Conservation (phyloP, 2,329 filamentous ascomycete genomes). For the Bipolaris sorokiniana region DNA sequence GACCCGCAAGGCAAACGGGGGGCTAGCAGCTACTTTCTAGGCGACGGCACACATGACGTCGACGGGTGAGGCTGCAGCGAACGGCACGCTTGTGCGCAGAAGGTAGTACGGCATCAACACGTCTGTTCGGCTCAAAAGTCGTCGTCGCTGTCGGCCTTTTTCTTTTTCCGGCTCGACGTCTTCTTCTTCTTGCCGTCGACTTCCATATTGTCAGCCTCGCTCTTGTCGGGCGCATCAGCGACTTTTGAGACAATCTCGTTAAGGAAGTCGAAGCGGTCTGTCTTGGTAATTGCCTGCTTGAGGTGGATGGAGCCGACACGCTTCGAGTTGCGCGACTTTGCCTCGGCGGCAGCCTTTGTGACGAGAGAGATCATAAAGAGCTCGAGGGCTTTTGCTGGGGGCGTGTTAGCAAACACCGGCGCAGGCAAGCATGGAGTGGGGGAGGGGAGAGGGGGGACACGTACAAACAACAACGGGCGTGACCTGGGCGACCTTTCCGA, state of each 20-base stretch:
- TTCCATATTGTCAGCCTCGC: conserved; percentile 52
- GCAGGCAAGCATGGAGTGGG: neutral
- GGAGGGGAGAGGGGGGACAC: conserved; percentile 34
- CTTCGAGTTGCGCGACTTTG: conserved; percentile 82
- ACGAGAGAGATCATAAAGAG: conserved; percentile 97
- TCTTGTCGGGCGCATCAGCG: conserved; percentile 65
- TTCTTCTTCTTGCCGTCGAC: conserved; percentile 56
- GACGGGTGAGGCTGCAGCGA: neutral
- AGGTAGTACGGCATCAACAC: neutral
- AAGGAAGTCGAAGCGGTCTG: conserved; percentile 94
- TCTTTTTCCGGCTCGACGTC: conserved; percentile 43
- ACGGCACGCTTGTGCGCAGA: neutral
- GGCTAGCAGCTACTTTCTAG: neutral
- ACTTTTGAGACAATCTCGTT: conserved; percentile 89
- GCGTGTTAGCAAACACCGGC: conserved; percentile 10
- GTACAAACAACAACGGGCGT: conserved; percentile 89
- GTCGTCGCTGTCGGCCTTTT: conserved; percentile 49
- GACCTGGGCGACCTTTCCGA: conserved; percentile 97
- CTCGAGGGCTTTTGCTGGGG: conserved; percentile 84
- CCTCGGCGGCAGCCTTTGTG: conserved; percentile 83
- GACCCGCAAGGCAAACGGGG: neutral
- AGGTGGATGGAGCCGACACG: conserved; percentile 89
- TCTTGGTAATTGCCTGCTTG: conserved; percentile 84
- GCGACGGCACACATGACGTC: neutral
- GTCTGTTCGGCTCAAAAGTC: conserved; percentile 35